These are phyloP conservation scores for Phytophthora pluvialis DNA, from an alignment of 352 stramenopile species.

Conservation along the genomic window DNA sequence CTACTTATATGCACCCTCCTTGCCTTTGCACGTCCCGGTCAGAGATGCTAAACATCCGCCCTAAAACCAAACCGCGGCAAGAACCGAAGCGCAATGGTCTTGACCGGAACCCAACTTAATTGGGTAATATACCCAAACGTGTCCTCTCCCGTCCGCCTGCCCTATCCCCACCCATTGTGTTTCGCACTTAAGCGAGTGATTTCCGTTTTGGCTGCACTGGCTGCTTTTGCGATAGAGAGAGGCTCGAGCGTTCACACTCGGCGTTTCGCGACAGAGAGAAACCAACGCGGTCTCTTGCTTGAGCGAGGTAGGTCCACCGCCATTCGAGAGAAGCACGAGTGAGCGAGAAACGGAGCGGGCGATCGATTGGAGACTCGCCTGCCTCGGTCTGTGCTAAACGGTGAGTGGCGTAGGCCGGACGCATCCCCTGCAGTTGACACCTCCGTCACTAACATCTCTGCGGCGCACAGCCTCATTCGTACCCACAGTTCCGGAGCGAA, in stretches of 20 bases:
- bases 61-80: too few relatives aligned
- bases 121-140: constrained; percentile 8
- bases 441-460: not conserved
- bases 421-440: not conserved
- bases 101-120: constrained; percentile 1
- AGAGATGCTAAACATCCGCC: not conserved
- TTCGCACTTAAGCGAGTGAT: constrained; percentile 2
- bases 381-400: constrained; percentile 8
- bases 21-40: too few relatives aligned
- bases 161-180: constrained; percentile 23
- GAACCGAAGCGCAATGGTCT: not conserved
- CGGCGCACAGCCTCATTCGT: constrained; percentile 25
- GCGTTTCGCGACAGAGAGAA: constrained; percentile 37
- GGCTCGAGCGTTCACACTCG: constrained; percentile 9
- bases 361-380: constrained; percentile 7
- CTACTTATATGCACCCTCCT: too few relatives aligned
- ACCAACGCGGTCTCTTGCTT: constrained; percentile 23
- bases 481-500: constrained; percentile 11
- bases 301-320: not conserved
- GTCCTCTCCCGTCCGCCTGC: constrained; percentile 32
- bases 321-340: constrained; percentile 50
- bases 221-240: constrained; percentile 32
- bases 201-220: constrained; percentile 23
- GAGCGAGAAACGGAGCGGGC: constrained; percentile 29
- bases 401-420: not conserved